phyloP scores from a whole-genome alignment of 495 filamentous ascomycete species.

The Talaromyces ruber region DNA sequence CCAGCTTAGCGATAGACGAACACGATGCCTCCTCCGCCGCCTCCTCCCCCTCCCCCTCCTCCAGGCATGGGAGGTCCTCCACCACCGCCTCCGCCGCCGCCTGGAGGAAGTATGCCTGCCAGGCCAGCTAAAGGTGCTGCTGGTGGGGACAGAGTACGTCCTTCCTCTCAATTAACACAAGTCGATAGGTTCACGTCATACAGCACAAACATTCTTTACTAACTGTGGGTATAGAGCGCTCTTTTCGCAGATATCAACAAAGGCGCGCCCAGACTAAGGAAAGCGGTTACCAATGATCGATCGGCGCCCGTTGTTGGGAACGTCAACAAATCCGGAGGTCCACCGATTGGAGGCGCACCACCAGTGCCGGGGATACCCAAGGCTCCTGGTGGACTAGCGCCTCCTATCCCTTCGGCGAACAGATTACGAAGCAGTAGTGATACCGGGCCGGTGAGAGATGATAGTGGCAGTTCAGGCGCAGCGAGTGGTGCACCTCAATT shows the following conservation, averaged over 20 bases:
- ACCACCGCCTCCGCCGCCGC: constrained; percentile 60
- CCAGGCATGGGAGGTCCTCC: constrained; percentile 56
- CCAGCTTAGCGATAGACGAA: not conserved
- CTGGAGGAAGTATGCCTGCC: constrained; percentile 37
- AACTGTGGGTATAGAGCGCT: constrained; percentile 53
- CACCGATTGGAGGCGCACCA: constrained; percentile 63
- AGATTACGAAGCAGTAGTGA: constrained; percentile 80
- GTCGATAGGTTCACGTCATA: not conserved
- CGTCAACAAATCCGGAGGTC: constrained; percentile 46
- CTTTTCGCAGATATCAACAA: constrained; percentile 86
- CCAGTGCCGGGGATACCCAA: constrained; percentile 64
- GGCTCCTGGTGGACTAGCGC: constrained; percentile 62
- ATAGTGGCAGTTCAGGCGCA: constrained; percentile 24
- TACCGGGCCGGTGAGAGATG: constrained; percentile 33
- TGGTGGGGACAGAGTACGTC: constrained; percentile 49
- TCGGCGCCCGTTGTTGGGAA: constrained; percentile 66
- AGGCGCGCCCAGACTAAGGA: constrained; percentile 65
- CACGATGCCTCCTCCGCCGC: constrained; percentile 60
- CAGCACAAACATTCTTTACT: constrained; percentile 9
- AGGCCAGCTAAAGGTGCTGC: constrained; percentile 37
- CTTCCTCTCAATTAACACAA: not conserved
- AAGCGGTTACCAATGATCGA: constrained; percentile 88
- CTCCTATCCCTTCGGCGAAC: constrained; percentile 59
- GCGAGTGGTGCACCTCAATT: constrained; percentile 68
- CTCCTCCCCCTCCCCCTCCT: constrained; percentile 60